Conservation (phyloP, 768 basidiomycete genomes). For the Coprinellus aureogranulatus region DNA sequence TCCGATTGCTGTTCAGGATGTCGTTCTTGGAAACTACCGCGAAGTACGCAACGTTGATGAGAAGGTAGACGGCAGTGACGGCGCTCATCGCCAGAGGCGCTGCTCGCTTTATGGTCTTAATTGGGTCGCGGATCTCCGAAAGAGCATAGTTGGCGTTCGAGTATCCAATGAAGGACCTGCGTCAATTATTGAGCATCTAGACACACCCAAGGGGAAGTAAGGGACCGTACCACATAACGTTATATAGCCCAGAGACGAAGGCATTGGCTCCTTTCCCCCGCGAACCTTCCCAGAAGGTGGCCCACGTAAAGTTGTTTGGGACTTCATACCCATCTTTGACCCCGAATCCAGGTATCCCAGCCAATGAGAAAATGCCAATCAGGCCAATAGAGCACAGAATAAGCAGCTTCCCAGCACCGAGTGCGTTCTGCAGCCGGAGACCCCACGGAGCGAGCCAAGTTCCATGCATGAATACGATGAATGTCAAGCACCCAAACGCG, state of each 20-base stretch:
- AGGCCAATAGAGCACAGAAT: constrained; percentile 50
- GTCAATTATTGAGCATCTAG: no score
- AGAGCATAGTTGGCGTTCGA: constrained; percentile 68
- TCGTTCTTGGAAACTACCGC: constrained; percentile 65
- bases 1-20: constrained; percentile 54
- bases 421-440: constrained; percentile 58
- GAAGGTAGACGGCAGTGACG: constrained; percentile 55
- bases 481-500: constrained; percentile 55
- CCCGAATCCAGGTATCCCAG: constrained; percentile 47
- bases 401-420: constrained; percentile 62
- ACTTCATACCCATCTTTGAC: constrained; percentile 49
- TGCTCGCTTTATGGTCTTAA: constrained; percentile 60
- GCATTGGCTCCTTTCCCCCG: constrained; percentile 50
- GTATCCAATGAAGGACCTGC: constrained; percentile 59
- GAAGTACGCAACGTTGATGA: constrained; percentile 66
- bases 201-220: no score
- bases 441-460: constrained; percentile 48
- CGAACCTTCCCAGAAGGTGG: constrained; percentile 62
- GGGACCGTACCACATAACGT: constrained; percentile 70
- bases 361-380: constrained; percentile 52
- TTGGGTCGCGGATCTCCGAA: constrained; percentile 60
- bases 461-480: constrained; percentile 57
- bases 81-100: constrained; percentile 57
- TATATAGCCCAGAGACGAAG: constrained; percentile 63
- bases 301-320: constrained; percentile 60